These are phyloP conservation scores for Basipetospora chlamydospora DNA, from an alignment of 2,329 filamentous ascomycete genomes.

Conservation along the genomic window DNA sequence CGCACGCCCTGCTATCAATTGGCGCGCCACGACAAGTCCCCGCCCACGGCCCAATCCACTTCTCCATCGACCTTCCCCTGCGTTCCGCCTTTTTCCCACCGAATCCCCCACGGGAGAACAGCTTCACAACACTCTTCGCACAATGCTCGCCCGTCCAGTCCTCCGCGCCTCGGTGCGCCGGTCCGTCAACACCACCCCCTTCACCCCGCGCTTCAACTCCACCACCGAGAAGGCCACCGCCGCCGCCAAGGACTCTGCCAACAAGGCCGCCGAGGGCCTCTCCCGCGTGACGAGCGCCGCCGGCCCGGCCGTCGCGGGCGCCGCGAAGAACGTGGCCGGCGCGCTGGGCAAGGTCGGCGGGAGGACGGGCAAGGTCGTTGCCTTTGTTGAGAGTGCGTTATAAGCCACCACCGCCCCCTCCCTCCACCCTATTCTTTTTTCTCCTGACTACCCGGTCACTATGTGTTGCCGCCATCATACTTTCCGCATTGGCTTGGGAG, in stretches of 20 bases:
- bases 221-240: conserved; percentile 33
- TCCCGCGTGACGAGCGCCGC: conserved; percentile 69
- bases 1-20: conserved; percentile 19
- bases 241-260: conserved; percentile 23
- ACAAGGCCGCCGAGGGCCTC: conserved; percentile 60
- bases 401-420: no score
- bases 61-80: neutral
- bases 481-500: no score
- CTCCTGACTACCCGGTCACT: no score
- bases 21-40: conserved; percentile 11
- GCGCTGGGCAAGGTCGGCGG: conserved; percentile 68
- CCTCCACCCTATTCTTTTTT: no score
- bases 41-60: no score
- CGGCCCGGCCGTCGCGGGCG: conserved; percentile 60
- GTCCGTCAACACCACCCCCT: conserved; percentile 24
- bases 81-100: no score
- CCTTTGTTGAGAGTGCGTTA: conserved; percentile 75
- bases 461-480: no score
- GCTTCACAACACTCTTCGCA: conserved; percentile 1
- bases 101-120: neutral
- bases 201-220: conserved; percentile 43
- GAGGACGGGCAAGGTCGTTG: conserved; percentile 63
- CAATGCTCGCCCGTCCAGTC: conserved; percentile 24
- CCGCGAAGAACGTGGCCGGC: conserved; percentile 50
- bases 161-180: conserved; percentile 31